Evolutionary conservation across 2,329 filamentous ascomycete species (phyloP).

Genomic region (Parafenestella ontariensis): DNA sequence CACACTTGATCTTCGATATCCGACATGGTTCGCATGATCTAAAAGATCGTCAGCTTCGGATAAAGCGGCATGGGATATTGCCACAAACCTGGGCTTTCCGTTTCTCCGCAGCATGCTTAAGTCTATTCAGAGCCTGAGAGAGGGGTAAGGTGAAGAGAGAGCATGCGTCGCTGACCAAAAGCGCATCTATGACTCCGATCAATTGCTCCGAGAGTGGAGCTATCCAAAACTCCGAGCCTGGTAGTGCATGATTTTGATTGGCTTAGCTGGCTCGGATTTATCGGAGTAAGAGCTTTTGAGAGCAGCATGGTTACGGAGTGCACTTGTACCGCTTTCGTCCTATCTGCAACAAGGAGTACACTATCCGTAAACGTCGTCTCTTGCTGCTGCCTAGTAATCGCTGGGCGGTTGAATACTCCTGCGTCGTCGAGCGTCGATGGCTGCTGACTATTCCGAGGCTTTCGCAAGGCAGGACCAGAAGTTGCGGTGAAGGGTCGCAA

Average conservation of each 20-base stretch:
- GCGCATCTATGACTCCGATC: slow-evolving; percentile 4
- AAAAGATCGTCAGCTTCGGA: slow-evolving; percentile 20
- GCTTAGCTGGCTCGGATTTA: background rate
- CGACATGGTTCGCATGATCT: slow-evolving; percentile 48
- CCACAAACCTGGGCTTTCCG: slow-evolving; percentile 43
- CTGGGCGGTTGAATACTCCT: background rate
- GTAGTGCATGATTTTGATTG: background rate
- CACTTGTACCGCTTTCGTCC: background rate
- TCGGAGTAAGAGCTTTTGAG: background rate
- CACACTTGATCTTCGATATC: slow-evolving; percentile 46
- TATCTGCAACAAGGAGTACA: background rate
- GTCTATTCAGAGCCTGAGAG: background rate
- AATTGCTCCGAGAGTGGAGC: slow-evolving; percentile 11
- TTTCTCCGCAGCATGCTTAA: slow-evolving; percentile 43
- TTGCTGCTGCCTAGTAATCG: background rate
- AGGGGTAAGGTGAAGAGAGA: background rate
- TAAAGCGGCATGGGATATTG: background rate
- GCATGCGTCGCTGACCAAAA: background rate
- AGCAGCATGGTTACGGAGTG: background rate
- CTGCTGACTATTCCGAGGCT: background rate
- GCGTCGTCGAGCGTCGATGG: background rate
- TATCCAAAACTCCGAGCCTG: background rate
- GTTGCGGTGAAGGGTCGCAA: slow-evolving; percentile 28
- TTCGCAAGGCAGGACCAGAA: slow-evolving; percentile 35
- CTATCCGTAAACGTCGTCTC: background rate